Evolutionary conservation across 306 rosid genomes (phyloP), one percentile per base, ranked within the genome.

Genomic region (Sicyos edulis): DNA sequence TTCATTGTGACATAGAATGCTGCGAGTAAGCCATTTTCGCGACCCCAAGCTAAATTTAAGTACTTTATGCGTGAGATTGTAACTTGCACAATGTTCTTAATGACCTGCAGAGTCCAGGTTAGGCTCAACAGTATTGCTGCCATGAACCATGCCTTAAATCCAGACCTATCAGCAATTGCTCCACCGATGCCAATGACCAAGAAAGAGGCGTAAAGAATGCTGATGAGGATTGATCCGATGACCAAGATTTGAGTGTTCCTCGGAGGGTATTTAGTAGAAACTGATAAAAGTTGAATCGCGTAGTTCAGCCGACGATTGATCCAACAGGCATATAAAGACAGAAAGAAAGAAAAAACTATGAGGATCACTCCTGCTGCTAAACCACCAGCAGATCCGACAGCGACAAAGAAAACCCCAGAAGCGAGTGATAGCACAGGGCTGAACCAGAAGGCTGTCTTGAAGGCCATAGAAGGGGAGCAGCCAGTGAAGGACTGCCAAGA

Each of bases 321-420:
- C 96, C 95, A 89, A 71, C 95, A 89, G 54, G 78, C 85, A 66
- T 92, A 89, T 8, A 85, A 81, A 19, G 95, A 86, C 71, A 81
- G 84, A 73, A 64, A 55, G 1, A 85, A 5, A 37, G 92, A 83
- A 78, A 53, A 83, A 70, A 85, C 56, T 24, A 88, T 32, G 29
- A 82, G 77, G 80, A 83, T 1, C 1, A 70, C 73, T 16, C 93
- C 97, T 19, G 66, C 78, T 12, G 75, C 81, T 16, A 86, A 79
- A 64, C 83, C 74, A 2, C 51, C 70, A 1, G 81, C 54, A 57
- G 96, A 77, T 50, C 80, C 80, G 26, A 86, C 73, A 52, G 21
- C 62, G 45, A 89, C 17, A 24, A 89, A 79, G 59, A 82, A 55
- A 72, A 83, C 19, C 1, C 89, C 88, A 21, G 76, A 63, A 49